These are phyloP conservation scores for Fusarium tricinctum DNA, from an alignment of 2,329 filamentous ascomycete species.

Conservation along the genomic window DNA sequence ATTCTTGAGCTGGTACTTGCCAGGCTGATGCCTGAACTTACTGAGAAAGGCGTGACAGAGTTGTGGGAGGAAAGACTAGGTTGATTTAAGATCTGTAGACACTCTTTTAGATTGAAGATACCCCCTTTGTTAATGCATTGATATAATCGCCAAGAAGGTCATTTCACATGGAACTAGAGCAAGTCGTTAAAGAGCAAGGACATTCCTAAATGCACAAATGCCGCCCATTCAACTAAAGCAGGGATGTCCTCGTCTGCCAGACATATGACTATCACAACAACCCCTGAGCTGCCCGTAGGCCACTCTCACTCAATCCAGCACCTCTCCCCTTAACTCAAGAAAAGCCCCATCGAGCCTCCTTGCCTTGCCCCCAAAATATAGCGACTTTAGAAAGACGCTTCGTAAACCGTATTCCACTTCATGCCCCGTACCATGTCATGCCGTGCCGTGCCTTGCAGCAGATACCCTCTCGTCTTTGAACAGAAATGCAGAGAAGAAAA, in stretches of 20 bases:
- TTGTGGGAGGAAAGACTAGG: constrained; percentile 79
- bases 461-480: constrained; percentile 43
- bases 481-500: constrained; percentile 30
- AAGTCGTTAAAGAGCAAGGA: constrained; percentile 41
- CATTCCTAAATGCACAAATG: constrained; percentile 48
- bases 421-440: constrained; percentile 12
- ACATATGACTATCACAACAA: constrained; percentile 19
- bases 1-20: constrained; percentile 86
- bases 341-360: constrained; percentile 1
- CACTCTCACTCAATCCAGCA: constrained; percentile 5
- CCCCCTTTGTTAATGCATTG: constrained; percentile 35
- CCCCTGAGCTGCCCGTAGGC: constrained; percentile 1
- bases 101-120: constrained; percentile 41
- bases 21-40: constrained; percentile 85
- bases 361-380: constrained; percentile 1
- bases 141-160: constrained; percentile 1
- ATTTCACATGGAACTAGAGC: neutral
- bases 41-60: constrained; percentile 77
- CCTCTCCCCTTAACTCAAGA: constrained; percentile 4
- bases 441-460: constrained; percentile 49
- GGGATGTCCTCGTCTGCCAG: constrained; percentile 37
- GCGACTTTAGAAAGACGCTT: constrained; percentile 9
- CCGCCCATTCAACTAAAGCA: constrained; percentile 48
- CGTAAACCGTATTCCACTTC: constrained; percentile 13
- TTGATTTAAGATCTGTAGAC: constrained; percentile 34